Percentiles rank a stretch among this genome's conserved stretches.
Evolutionary conservation across 495 filamentous ascomycete genomes (phyloP).

Genomic region (Terfezia claveryi): DNA sequence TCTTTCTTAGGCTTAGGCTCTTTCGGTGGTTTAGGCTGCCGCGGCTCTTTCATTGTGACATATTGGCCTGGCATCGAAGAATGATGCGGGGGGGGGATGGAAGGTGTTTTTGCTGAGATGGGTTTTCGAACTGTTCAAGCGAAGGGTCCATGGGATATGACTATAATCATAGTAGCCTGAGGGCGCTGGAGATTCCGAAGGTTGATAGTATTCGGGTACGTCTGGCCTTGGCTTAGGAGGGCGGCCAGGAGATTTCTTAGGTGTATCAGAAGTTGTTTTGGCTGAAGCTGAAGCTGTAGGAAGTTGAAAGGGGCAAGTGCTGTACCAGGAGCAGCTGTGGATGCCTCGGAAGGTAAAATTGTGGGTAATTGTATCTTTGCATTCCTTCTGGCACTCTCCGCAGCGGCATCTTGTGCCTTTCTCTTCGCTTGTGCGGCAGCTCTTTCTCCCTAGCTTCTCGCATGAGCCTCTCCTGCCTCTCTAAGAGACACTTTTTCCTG

Average conservation of each 20-base stretch:
- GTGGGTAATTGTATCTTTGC: neutral
- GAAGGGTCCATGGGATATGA: neutral
- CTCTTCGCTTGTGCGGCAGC: neutral
- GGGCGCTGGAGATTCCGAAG: neutral
- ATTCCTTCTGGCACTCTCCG: neutral
- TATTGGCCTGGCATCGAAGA: neutral
- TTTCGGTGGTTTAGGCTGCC: neutral
- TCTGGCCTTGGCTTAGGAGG: neutral
- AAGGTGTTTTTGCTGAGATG: neutral
- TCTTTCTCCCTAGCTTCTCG: slow-evolving; percentile 6
- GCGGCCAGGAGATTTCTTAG: neutral
- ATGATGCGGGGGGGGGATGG: neutral
- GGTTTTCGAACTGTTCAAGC: neutral
- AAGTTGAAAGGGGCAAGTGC: neutral
- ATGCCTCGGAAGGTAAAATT: neutral
- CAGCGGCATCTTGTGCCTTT: neutral
- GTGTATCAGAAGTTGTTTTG: neutral
- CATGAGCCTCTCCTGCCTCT: neutral
- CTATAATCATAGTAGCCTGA: neutral
- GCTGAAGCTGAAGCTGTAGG: neutral
- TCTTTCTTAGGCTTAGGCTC: slow-evolving; percentile 37
- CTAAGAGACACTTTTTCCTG: slow-evolving; percentile 4
- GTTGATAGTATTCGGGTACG: too few species aligned
- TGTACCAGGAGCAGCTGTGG: neutral
- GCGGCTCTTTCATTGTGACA: neutral